Conservation (phyloP, 1,284 basidiomycete species). For the Leccinum solheimii region DNA sequence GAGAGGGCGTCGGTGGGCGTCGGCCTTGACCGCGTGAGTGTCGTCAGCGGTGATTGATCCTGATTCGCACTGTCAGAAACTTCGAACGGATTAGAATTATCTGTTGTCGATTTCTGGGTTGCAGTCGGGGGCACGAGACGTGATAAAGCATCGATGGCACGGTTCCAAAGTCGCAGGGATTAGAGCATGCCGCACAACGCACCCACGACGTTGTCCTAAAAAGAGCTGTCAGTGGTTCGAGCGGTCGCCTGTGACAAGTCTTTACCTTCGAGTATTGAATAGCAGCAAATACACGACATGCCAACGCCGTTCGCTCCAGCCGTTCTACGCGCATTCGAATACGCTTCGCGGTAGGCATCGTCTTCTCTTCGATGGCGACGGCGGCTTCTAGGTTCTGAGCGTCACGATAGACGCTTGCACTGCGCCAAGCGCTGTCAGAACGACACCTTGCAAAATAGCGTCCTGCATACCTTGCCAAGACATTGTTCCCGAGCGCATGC, state of each 20-base stretch:
- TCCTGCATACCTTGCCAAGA: slow-evolving; percentile 56
- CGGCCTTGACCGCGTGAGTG: slow-evolving; percentile 6
- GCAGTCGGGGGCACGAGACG: slow-evolving; percentile 49
- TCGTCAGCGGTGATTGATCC: slow-evolving; percentile 33
- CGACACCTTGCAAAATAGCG: neutral
- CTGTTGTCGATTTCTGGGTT: slow-evolving; percentile 29
- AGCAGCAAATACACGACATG: slow-evolving; percentile 64
- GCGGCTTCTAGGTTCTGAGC: slow-evolving; percentile 50
- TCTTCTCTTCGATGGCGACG: slow-evolving; percentile 48
- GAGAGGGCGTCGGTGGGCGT: slow-evolving; percentile 57
- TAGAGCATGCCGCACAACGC: slow-evolving; percentile 67
- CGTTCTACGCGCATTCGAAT: slow-evolving; percentile 57
- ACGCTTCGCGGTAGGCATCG: slow-evolving; percentile 51
- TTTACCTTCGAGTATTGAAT: slow-evolving; percentile 68
- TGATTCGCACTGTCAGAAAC: slow-evolving; percentile 37
- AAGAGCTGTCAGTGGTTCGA: slow-evolving; percentile 1
- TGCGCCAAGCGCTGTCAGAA: slow-evolving; percentile 29
- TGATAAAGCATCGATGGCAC: slow-evolving; percentile 70
- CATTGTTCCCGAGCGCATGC: slow-evolving; percentile 61
- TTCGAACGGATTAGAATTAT: slow-evolving; percentile 62
- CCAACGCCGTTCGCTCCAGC: slow-evolving; percentile 71
- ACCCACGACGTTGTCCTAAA: slow-evolving; percentile 64
- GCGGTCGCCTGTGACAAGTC: neutral
- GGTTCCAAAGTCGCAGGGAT: slow-evolving; percentile 77
- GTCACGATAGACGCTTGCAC: slow-evolving; percentile 57